These are phyloP conservation scores for button mushroom (Agaricus bisporus) DNA, from an alignment of 768 basidiomycete genomes.

Conservation along the genomic window DNA sequence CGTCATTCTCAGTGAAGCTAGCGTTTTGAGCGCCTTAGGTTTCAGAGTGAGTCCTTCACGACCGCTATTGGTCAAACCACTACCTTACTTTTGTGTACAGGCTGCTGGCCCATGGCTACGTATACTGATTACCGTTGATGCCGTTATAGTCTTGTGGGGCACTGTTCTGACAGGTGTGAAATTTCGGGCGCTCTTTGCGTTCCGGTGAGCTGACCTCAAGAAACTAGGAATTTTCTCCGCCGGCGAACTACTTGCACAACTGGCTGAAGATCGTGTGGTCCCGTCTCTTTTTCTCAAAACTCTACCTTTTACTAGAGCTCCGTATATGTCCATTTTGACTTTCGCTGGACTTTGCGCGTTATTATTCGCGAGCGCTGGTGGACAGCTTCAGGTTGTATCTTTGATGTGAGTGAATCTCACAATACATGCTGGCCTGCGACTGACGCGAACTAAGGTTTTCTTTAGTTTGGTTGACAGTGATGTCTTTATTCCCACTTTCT, in stretches of 20 bases:
- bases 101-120: slow-evolving; percentile 57
- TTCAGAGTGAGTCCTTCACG: slow-evolving; percentile 32
- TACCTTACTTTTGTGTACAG: slow-evolving; percentile 22
- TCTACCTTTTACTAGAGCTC: slow-evolving; percentile 44
- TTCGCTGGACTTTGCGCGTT: slow-evolving; percentile 44
- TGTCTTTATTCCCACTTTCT: slow-evolving; percentile 58
- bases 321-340: slow-evolving; percentile 43
- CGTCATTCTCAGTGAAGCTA: slow-evolving; percentile 41
- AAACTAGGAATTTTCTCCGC: slow-evolving; percentile 47
- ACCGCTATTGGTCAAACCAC: background rate
- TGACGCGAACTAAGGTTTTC: slow-evolving; percentile 42
- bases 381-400: slow-evolving; percentile 45
- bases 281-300: slow-evolving; percentile 44
- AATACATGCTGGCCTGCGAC: background rate
- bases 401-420: slow-evolving; percentile 37
- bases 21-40: slow-evolving; percentile 62
- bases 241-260: slow-evolving; percentile 51
- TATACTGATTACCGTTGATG: slow-evolving; percentile 58
- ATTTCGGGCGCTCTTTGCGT: background rate
- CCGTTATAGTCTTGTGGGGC: slow-evolving; percentile 65
- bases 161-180: slow-evolving; percentile 59
- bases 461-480: slow-evolving; percentile 59
- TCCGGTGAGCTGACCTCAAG: background rate
- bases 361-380: slow-evolving; percentile 55
- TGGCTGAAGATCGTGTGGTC: slow-evolving; percentile 55